Base-by-base conservation (phyloP, 2,329 filamentous ascomycete genomes). In the Trichophyton rubrum region DNA sequence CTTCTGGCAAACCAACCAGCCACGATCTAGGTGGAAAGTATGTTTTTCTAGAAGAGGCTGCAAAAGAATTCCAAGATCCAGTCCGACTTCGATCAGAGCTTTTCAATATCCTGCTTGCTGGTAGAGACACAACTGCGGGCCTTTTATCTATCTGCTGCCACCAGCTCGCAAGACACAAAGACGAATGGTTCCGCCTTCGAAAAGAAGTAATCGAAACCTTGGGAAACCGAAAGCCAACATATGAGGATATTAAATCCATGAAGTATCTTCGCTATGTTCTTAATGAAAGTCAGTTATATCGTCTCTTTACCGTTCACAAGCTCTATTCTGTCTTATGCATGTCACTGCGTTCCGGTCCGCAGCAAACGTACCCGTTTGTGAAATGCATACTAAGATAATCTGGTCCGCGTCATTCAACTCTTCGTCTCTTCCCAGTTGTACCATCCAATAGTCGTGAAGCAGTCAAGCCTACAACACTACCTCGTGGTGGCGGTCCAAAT, bases 371-470 rank as follows among this genome's bases (percentile, higher is more conserved):
- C 4, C 13, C 24, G 24, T 27, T 13, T 49, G 40, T 27, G 8
- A 24, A 24, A 13, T 22, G 17, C 30, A 35, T 17, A 27, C 49
- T 55, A 55, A 55, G 24, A n/a, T 35, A n/a, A 3, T 20, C 24
- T 49, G 4, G 13, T 11, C 8, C n/a, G 1, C 2, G 24, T 7
- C 49, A 15, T 38, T 24, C 45, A 74, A 74, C 79, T 1, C 75
- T 84, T 3, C 79, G 81, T 9, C 68, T 81, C 2, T 77, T 80
- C 65, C 80, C 81, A 4, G 73, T 79, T n/a, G 79, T 84, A 9
- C 80, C 81, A 3, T 65, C 74, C 35, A 84, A 85, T 68, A 72
- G 71, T n/a, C 77, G 82, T 61, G 66, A 69, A 24, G 79, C 81
- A 1, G 69, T 73, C 8, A 70, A 70, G 38, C 78, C 82, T 67